phyloP scores from a whole-genome alignment of 805 yeast species.

The Suhomyces tanzawaensis region DNA sequence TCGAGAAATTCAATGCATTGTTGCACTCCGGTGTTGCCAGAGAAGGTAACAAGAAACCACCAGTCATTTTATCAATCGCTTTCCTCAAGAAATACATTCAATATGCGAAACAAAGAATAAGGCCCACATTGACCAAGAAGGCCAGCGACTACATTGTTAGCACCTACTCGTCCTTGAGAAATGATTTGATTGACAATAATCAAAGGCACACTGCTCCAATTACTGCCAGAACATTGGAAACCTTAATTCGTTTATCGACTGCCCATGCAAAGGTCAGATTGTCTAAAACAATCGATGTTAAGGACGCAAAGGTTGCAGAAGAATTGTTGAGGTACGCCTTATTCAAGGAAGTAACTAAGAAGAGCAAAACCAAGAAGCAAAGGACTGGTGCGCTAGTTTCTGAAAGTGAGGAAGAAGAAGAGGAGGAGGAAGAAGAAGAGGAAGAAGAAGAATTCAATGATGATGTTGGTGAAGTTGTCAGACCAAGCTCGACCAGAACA shows the following conservation, averaged over 20 bases:
- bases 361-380: conserved; percentile 32
- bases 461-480: conserved; percentile 13
- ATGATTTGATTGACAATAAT: conserved; percentile 59
- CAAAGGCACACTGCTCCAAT: conserved; percentile 86
- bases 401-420: conserved; percentile 28
- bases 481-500: conserved; percentile 19
- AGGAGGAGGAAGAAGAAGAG: conserved; percentile 34
- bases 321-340: conserved; percentile 80
- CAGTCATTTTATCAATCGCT: conserved; percentile 59
- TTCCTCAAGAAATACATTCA: conserved; percentile 91
- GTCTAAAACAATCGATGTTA: conserved; percentile 66
- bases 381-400: conserved; percentile 16
- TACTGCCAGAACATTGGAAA: conserved; percentile 97
- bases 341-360: conserved; percentile 65
- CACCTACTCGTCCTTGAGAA: conserved; percentile 78
- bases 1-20: conserved; percentile 77
- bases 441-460: conserved; percentile 17
- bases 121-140: conserved; percentile 71
- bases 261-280: conserved; percentile 97
- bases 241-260: conserved; percentile 88
- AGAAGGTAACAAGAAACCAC: conserved; percentile 22
- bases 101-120: conserved; percentile 85
- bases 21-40: conserved; percentile 72
- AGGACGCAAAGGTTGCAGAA: conserved; percentile 86
- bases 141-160: conserved; percentile 82